Evolutionary conservation across 192 early-diverging fungal genomes (phyloP), one percentile per base, ranked within the genome.

Genomic region (Physocladia obscura): DNA sequence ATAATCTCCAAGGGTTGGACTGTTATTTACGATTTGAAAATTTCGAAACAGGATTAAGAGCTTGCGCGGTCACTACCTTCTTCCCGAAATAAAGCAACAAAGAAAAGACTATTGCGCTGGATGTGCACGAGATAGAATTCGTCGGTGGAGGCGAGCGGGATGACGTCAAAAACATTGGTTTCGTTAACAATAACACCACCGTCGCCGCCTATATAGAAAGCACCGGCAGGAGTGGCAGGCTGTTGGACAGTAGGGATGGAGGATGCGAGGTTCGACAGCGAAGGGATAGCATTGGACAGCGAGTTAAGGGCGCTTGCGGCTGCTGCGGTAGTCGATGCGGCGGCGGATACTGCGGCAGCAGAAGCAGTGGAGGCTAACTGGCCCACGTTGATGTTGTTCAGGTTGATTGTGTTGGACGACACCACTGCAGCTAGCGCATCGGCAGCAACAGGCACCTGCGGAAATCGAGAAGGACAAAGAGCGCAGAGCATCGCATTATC

Each of bases 1-100:
- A 98, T 82, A 2, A 98, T 89, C 62, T 88, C 79, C 61, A 94
- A 78, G 22, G 93, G 90, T 67, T 93, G 82, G 1, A 91, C 92
- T 91, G 70, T 52, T 24, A 36, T 35, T 49, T 30, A 4, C 32
- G 37, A 0, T 54, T 63, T 22, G 51, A 35, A 59, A 29, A 2
- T n/a, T 39, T 36, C n/a, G 21, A 58, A 3, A 60, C 38, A 38
- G 21, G 2, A 30, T n/a, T n/a, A n/a, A n/a, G n/a, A n/a, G n/a
- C n/a, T n/a, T n/a, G n/a, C n/a, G n/a, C n/a, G n/a, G n/a, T n/a
- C n/a, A n/a, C n/a, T 75, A 91, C 90, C 88, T 84, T 96, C 94
- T 49, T 79, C 84, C 17, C 83, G 81, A 8, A 91, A 87, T 1
- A 93, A 79, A 51, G 86, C 87, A 15, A 94, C 75, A 76, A 91